phyloP scores from a whole-genome alignment of 768 basidiomycete genomes.

The Kwoniella newhampshirensis region DNA sequence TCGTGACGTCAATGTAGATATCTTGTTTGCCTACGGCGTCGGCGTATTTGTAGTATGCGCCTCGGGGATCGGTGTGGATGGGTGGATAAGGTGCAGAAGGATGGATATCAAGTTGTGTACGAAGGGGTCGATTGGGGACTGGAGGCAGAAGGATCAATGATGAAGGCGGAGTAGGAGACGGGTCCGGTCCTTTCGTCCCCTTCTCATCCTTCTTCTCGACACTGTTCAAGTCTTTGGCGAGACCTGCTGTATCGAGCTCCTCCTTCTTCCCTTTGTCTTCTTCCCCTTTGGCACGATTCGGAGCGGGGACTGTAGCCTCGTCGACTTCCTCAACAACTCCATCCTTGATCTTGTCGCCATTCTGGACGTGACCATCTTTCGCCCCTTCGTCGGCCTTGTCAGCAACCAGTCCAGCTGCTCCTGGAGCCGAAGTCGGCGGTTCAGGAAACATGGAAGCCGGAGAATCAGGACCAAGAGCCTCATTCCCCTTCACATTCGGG shows the following conservation, averaged over 20 bases:
- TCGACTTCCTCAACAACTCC: background rate
- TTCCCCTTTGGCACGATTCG: slow-evolving; percentile 2
- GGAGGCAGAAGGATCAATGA: slow-evolving; percentile 31
- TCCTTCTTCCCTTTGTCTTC: slow-evolving; percentile 11
- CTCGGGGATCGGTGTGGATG: slow-evolving; percentile 41
- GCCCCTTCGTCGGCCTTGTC: background rate
- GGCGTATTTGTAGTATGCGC: slow-evolving; percentile 45
- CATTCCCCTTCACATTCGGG: background rate
- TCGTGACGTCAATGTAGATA: slow-evolving; percentile 43
- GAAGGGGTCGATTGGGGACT: slow-evolving; percentile 28
- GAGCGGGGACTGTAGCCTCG: slow-evolving; percentile 2
- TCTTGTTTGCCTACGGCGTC: slow-evolving; percentile 26
- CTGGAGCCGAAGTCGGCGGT: slow-evolving; percentile 26
- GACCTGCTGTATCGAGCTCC: slow-evolving; percentile 5
- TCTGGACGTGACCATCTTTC: background rate
- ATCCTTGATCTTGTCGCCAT: background rate
- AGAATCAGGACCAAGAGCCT: slow-evolving; percentile 17
- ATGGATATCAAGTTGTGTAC: slow-evolving; percentile 29
- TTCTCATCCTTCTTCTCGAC: slow-evolving; percentile 12
- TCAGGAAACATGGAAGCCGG: slow-evolving; percentile 31
- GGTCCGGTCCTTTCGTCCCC: background rate
- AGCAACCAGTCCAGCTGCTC: background rate
- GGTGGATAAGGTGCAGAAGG: slow-evolving; percentile 35
- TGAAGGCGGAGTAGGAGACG: slow-evolving; percentile 28
- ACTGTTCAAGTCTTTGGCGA: slow-evolving; percentile 2